These are phyloP conservation scores for Codiaeum variegatum DNA, from an alignment of 441 rosid genomes.

Conservation along the genomic window DNA sequence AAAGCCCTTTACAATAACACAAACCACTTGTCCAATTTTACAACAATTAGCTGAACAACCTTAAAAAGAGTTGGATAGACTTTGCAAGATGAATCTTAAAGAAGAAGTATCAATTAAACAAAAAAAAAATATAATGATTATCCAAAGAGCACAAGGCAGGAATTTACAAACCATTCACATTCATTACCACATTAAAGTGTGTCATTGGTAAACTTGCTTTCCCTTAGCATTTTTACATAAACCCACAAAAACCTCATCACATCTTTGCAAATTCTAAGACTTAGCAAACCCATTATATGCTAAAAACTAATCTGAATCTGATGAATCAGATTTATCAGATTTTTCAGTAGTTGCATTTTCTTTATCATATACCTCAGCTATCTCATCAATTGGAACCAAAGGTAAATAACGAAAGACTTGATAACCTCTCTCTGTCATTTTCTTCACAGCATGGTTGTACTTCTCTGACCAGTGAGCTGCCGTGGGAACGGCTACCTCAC, in stretches of 20 bases:
- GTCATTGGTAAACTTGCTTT: slow-evolving; percentile 8
- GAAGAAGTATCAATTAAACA: no score
- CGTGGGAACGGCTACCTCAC: slow-evolving; percentile 45
- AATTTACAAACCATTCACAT: slow-evolving; percentile 11
- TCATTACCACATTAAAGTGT: neutral
- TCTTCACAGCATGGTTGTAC: slow-evolving; percentile 46
- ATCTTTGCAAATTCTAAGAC: slow-evolving; percentile 1
- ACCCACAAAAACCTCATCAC: neutral
- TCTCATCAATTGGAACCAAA: slow-evolving; percentile 62
- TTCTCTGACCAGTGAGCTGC: slow-evolving; percentile 48
- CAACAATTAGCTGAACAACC: no score
- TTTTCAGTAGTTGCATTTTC: slow-evolving; percentile 13
- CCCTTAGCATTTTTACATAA: slow-evolving; percentile 4
- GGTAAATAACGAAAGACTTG: slow-evolving; percentile 51
- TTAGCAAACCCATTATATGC: neutral
- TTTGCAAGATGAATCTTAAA: no score
- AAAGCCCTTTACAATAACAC: no score
- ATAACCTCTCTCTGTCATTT: slow-evolving; percentile 55
- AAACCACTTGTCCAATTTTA: no score
- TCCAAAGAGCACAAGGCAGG: neutral
- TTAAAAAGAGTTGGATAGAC: no score
- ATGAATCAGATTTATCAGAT: slow-evolving; percentile 33
- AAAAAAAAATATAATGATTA: no score
- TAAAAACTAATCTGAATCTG: slow-evolving; percentile 34
- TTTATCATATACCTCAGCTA: slow-evolving; percentile 45